Conservation (phyloP, 495 filamentous ascomycete species). For the Penicillium psychrofluorescens region DNA sequence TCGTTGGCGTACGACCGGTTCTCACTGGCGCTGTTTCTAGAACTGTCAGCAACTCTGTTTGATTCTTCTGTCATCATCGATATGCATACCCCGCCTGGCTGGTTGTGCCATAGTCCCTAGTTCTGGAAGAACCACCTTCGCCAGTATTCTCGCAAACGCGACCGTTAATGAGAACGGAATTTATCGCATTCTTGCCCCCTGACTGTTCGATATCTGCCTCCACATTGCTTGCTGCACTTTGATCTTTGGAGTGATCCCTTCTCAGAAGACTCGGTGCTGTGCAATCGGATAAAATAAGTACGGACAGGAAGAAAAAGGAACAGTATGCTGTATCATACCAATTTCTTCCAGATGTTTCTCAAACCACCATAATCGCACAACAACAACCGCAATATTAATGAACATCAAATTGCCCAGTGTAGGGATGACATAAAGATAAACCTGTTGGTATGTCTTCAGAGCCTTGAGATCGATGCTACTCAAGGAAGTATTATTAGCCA, state of each 20-base stretch:
- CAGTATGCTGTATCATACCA: neutral
- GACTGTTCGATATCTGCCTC: too few relatives aligned
- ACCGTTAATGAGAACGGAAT: too few relatives aligned
- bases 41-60: too few relatives aligned
- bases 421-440: conserved; percentile 28
- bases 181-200: too few relatives aligned
- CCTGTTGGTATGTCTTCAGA: conserved; percentile 33
- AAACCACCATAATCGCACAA: conserved; percentile 29
- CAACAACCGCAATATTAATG: conserved; percentile 28
- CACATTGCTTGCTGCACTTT: conserved; percentile 1
- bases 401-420: conserved; percentile 26
- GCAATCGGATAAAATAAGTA: neutral
- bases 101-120: too few relatives aligned
- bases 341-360: conserved; percentile 20
- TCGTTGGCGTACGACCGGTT: too few relatives aligned
- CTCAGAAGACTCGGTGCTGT: conserved; percentile 2
- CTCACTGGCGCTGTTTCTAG: too few relatives aligned
- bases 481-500: neutral
- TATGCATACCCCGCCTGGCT: too few relatives aligned
- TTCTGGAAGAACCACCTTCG: too few relatives aligned
- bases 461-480: conserved; percentile 26
- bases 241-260: neutral
- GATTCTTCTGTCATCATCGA: too few relatives aligned
- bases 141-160: too few relatives aligned
- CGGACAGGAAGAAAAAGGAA: too few relatives aligned